Percentiles rank a stretch among this genome's conserved stretches.
These are phyloP conservation scores for Vitis labrusca DNA, from an alignment of 164 flowering plant genomes.

Conservation along the genomic window DNA sequence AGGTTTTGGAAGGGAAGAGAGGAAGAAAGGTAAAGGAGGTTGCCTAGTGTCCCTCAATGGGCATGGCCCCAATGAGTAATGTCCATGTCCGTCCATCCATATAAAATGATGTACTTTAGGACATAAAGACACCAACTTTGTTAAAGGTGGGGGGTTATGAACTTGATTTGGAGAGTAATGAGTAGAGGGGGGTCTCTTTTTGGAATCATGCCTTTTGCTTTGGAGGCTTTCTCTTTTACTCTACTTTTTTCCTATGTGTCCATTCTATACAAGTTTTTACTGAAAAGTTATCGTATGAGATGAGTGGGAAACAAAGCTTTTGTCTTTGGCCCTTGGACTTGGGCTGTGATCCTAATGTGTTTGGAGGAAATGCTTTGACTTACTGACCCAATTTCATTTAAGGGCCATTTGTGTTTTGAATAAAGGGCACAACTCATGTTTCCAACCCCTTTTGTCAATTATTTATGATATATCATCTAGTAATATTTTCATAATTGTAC, in stretches of 20 bases:
- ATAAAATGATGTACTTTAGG: slow-evolving; percentile 1
- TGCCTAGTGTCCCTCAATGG: neutral
- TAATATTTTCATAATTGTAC: too few species aligned
- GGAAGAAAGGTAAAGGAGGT: neutral
- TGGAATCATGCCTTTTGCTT: slow-evolving; percentile 12
- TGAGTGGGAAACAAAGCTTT: neutral
- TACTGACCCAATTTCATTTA: too few species aligned
- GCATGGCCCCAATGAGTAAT: neutral
- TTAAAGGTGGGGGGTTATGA: slow-evolving; percentile 1
- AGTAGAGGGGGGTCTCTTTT: slow-evolving; percentile 6
- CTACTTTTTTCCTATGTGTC: neutral
- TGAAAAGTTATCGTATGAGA: neutral
- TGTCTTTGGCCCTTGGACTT: too few species aligned
- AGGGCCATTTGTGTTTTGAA: too few species aligned
- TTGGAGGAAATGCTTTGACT: too few species aligned
- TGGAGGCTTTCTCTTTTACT: slow-evolving; percentile 3
- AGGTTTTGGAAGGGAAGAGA: neutral
- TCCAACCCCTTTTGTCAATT: too few species aligned
- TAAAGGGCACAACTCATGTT: too few species aligned
- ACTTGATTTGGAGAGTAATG: neutral
- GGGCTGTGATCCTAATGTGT: too few species aligned
- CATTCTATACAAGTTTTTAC: neutral
- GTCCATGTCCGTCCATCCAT: neutral
- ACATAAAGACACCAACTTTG: slow-evolving; percentile 1
- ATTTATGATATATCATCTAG: too few species aligned